These are phyloP conservation scores for Naganishia sp. DNA, from an alignment of 1,284 basidiomycete species.

Conservation along the genomic window DNA sequence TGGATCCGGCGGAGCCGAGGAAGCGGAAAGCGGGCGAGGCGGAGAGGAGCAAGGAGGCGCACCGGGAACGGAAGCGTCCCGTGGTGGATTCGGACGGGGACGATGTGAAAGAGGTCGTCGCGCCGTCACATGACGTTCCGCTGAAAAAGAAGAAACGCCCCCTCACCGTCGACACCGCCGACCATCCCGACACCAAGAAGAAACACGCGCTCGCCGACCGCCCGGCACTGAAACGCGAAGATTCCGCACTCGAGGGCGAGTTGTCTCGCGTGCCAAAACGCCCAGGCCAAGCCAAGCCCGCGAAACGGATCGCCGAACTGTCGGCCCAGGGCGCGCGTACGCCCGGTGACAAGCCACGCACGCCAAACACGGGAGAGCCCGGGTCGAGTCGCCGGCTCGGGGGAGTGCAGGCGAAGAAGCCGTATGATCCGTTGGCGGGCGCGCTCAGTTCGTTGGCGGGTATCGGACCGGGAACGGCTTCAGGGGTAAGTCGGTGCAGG, in stretches of 20 bases:
- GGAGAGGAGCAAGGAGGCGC: too few species aligned
- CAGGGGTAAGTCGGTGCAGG: conserved; percentile 17
- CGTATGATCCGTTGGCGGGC: conserved; percentile 18
- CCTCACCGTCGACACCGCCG: not conserved
- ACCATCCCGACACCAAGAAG: not conserved
- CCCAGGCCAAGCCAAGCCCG: not conserved
- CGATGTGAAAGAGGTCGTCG: not conserved
- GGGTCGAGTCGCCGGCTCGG: not conserved
- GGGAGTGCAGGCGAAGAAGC: conserved; percentile 6
- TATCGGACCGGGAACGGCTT: not conserved
- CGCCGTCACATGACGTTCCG: not conserved
- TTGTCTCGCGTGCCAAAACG: conserved; percentile 9
- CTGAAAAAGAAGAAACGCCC: conserved; percentile 15
- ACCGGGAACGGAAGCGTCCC: not conserved
- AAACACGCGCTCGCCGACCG: not conserved
- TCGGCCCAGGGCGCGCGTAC: conserved; percentile 1
- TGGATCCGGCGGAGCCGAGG: not conserved
- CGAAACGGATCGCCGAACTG: conserved; percentile 9
- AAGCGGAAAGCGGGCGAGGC: not conserved
- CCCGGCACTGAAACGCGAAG: not conserved
- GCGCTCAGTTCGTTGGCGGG: conserved; percentile 21
- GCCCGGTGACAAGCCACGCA: conserved; percentile 8
- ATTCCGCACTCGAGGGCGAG: not conserved
- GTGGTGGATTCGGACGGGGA: not conserved
- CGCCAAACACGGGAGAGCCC: not conserved